phyloP scores from a whole-genome alignment of 257 asterid genomes.

The Haberlea rhodopensis region DNA sequence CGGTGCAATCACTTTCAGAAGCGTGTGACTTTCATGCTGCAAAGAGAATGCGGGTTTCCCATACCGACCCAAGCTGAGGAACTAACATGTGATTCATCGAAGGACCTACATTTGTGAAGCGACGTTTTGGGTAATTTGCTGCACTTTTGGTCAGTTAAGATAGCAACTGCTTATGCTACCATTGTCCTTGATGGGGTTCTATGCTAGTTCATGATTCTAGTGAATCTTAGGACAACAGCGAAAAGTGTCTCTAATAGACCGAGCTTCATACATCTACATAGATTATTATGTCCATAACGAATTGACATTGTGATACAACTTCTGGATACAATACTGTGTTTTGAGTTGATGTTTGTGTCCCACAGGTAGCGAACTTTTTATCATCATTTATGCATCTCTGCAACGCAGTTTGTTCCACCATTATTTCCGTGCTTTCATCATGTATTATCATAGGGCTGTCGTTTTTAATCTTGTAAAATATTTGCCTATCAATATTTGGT shows the following conservation, averaged over 20 bases:
- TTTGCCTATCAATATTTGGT: too few relatives aligned
- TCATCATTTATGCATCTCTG: not conserved
- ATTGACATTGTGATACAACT: not conserved
- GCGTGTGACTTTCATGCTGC: slow-evolving; percentile 38
- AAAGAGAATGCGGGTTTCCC: slow-evolving; percentile 52
- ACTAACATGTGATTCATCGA: slow-evolving; percentile 28
- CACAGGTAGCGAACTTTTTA: not conserved
- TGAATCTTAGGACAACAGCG: not conserved
- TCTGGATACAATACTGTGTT: not conserved
- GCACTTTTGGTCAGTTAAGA: not conserved
- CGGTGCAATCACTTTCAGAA: slow-evolving; percentile 26
- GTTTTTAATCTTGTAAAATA: too few relatives aligned
- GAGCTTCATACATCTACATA: not conserved
- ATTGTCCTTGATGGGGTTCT: not conserved
- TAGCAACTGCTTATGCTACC: not conserved
- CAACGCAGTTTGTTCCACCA: too few relatives aligned
- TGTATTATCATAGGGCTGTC: too few relatives aligned
- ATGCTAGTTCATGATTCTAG: not conserved
- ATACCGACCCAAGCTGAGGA: slow-evolving; percentile 34
- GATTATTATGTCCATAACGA: not conserved
- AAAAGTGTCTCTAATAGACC: not conserved
- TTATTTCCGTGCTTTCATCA: too few relatives aligned
- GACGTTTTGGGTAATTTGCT: not conserved
- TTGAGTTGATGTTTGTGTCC: not conserved
- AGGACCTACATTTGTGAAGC: slow-evolving; percentile 47